These are phyloP conservation scores for Metarhizium guizhouense DNA, from an alignment of 2,329 filamentous ascomycete species.

Conservation along the genomic window DNA sequence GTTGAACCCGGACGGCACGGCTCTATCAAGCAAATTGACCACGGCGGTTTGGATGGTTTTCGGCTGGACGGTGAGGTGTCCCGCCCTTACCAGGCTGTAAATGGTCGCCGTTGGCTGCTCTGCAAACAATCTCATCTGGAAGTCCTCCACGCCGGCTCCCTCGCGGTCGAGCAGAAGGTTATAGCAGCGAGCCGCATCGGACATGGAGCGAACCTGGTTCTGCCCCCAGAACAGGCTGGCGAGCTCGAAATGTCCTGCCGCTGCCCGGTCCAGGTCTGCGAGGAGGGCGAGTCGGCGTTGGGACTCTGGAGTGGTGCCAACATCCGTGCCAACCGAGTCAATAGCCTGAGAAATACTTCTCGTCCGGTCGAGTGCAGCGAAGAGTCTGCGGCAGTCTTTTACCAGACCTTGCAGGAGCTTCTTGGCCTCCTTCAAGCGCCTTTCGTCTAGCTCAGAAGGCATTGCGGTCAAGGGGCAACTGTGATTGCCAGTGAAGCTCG, in stretches of 20 bases:
- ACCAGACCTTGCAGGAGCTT: no score
- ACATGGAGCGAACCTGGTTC: background rate
- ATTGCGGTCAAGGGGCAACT: no score
- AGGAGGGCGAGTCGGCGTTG: background rate
- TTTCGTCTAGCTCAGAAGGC: no score
- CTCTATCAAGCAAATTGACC: background rate
- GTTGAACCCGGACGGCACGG: background rate
- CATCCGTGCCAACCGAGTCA: no score
- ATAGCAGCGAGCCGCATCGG: no score
- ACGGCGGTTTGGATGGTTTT: background rate
- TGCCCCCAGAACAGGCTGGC: background rate
- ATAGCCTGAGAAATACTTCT: no score
- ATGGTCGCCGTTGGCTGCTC: background rate
- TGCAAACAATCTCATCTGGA: background rate
- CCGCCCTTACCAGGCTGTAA: background rate
- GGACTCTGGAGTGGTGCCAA: no score
- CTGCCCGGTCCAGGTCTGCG: background rate
- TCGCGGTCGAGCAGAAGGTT: background rate
- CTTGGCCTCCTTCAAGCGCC: no score
- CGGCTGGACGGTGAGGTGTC: background rate
- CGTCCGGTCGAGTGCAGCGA: no score
- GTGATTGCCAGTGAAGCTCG: no score
- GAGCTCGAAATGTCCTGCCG: background rate
- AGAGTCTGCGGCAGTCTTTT: no score
- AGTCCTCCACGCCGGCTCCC: background rate